Percentiles rank a stretch among this genome's conserved stretches.
Conservation (phyloP, 2,329 filamentous ascomycete genomes). For the Colletotrichum sublineola region DNA sequence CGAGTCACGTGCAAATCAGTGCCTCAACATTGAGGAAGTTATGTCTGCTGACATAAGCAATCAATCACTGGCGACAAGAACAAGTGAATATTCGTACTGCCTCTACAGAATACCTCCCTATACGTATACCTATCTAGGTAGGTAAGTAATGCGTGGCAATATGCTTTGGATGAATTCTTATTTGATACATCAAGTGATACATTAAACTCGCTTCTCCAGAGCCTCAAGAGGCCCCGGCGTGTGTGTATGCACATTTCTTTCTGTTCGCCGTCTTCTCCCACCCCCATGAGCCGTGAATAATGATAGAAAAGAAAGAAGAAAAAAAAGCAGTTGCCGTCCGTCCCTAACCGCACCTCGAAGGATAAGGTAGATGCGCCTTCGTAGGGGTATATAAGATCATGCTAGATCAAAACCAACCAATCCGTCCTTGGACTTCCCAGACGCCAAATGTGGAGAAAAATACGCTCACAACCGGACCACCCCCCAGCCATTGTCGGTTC, state of each 20-base stretch:
- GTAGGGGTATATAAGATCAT: slow-evolving; percentile 43
- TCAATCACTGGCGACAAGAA: background rate
- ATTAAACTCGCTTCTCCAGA: slow-evolving; percentile 27
- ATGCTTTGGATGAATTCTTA: background rate
- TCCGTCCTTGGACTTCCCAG: slow-evolving; percentile 17
- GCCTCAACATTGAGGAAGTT: background rate
- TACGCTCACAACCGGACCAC: slow-evolving; percentile 22
- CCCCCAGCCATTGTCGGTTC: background rate
- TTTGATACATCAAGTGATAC: slow-evolving; percentile 35
- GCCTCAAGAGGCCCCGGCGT: slow-evolving; percentile 1
- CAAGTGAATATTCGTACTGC: too few relatives aligned
- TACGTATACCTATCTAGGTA: background rate
- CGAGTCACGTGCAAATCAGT: slow-evolving; percentile 45
- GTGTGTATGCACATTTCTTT: slow-evolving; percentile 33
- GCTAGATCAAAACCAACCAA: slow-evolving; percentile 36
- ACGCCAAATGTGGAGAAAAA: slow-evolving; percentile 33
- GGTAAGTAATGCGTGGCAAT: background rate
- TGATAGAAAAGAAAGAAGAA: too few relatives aligned
- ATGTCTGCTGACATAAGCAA: slow-evolving; percentile 14
- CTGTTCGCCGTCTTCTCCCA: background rate
- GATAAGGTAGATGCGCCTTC: slow-evolving; percentile 40
- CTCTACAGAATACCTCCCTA: background rate
- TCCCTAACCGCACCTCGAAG: slow-evolving; percentile 40
- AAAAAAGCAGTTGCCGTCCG: slow-evolving; percentile 28
- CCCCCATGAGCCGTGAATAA: slow-evolving; percentile 4